A percentile compares a stretch with the other conserved stretches of the same genome.
Conservation (phyloP, 495 filamentous ascomycete genomes). For the Daldinia concentrica region DNA sequence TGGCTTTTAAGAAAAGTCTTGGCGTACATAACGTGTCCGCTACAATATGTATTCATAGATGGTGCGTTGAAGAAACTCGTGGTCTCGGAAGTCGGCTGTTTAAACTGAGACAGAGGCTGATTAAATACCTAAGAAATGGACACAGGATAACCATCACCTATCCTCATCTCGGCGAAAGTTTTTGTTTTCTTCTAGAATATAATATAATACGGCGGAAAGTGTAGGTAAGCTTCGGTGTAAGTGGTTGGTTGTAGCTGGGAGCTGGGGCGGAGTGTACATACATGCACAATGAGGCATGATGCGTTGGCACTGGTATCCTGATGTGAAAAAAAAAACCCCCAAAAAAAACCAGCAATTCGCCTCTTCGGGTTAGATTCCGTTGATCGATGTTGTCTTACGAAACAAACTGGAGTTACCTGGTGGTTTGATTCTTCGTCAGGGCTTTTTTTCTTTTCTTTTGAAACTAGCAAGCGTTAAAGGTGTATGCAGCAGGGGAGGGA, state of each 20-base stretch:
- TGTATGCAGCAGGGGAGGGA: neutral
- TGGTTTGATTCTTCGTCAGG: slow-evolving; percentile 17
- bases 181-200: neutral
- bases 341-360: slow-evolving; percentile 39
- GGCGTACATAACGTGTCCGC: slow-evolving; percentile 29
- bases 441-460: neutral
- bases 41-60: slow-evolving; percentile 11
- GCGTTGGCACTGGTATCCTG: slow-evolving; percentile 35
- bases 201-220: slow-evolving; percentile 9
- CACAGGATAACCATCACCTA: neutral
- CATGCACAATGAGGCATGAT: slow-evolving; percentile 40
- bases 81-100: slow-evolving; percentile 24
- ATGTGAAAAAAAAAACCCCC: slow-evolving; percentile 43
- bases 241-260: slow-evolving; percentile 20
- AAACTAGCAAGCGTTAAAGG: slow-evolving; percentile 22
- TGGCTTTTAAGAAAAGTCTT: slow-evolving; percentile 32
- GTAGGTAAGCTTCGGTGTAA: slow-evolving; percentile 29
- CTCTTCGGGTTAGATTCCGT: slow-evolving; percentile 40
- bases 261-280: slow-evolving; percentile 30
- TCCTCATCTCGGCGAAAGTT: slow-evolving; percentile 5
- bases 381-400: slow-evolving; percentile 39
- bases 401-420: slow-evolving; percentile 26
- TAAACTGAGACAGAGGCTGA: neutral
- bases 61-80: slow-evolving; percentile 14
- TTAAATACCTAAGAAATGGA: neutral